A percentile compares a stretch with the other conserved stretches of the same genome.
These are phyloP conservation scores for Melocanna baccifera DNA, from an alignment of 176 grass and related monocot genomes.

Conservation along the genomic window DNA sequence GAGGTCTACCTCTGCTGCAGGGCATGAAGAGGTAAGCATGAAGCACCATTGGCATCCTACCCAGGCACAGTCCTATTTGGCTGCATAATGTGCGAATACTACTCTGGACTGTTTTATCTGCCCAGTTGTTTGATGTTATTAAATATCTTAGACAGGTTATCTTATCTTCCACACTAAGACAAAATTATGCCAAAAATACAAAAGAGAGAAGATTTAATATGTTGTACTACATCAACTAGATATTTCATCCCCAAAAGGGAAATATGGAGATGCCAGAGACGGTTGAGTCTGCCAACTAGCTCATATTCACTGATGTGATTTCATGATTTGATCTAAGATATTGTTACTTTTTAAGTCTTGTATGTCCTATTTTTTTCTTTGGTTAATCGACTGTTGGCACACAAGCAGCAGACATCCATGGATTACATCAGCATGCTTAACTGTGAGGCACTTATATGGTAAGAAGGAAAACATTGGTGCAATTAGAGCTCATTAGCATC, in stretches of 20 bases:
- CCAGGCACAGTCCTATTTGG: background rate
- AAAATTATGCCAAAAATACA: background rate
- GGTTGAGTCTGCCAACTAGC: background rate
- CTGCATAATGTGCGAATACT: background rate
- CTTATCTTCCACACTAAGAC: background rate
- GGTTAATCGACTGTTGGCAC: background rate
- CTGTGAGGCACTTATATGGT: background rate
- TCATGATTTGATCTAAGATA: background rate
- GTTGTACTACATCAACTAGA: background rate
- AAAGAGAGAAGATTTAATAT: background rate
- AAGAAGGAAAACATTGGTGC: background rate
- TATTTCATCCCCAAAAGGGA: background rate
- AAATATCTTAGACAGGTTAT: background rate
- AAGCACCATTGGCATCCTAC: conserved; percentile 16
- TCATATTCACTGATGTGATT: background rate
- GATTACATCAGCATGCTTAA: background rate
- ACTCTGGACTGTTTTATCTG: background rate
- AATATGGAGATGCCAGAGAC: background rate
- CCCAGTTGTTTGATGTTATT: background rate
- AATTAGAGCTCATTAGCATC: no score
- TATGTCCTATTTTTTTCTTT: background rate
- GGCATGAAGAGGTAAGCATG: conserved; percentile 49
- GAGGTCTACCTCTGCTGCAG: conserved; percentile 23
- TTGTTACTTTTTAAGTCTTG: background rate
- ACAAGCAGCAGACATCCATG: conserved; percentile 1